Percentiles rank a stretch among this genome's conserved stretches.
phyloP scores from a whole-genome alignment of 2,329 filamentous ascomycete species.

The Diaporthe ampelina region DNA sequence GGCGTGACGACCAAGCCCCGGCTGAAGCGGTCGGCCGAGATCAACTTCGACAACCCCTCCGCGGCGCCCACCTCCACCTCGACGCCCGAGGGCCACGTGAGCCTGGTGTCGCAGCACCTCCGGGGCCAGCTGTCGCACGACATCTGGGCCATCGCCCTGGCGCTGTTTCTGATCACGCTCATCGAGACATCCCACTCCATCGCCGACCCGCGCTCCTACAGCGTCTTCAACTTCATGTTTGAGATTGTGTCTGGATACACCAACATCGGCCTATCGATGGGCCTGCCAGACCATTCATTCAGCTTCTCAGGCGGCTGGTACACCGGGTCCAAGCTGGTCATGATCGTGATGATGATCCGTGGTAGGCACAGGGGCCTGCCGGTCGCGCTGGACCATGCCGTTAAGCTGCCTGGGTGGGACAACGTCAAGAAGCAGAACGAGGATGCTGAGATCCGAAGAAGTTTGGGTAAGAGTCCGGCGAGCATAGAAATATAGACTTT shows the following conservation, averaged over 20 bases:
- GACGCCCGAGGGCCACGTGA: slow-evolving; percentile 42
- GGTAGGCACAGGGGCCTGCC: slow-evolving; percentile 69
- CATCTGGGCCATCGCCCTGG: slow-evolving; percentile 75
- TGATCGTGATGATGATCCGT: slow-evolving; percentile 54
- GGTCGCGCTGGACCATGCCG: slow-evolving; percentile 67
- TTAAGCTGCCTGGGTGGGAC: slow-evolving; percentile 56
- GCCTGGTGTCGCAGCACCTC: slow-evolving; percentile 61
- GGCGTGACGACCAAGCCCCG: slow-evolving; percentile 40
- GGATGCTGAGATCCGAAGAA: slow-evolving; percentile 39
- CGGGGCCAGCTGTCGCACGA: slow-evolving; percentile 77
- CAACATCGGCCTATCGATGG: slow-evolving; percentile 37
- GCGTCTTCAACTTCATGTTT: slow-evolving; percentile 72
- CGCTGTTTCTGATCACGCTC: slow-evolving; percentile 70
- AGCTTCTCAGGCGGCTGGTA: slow-evolving; percentile 40
- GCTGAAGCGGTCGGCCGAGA: slow-evolving; percentile 34
- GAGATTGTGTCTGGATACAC: slow-evolving; percentile 59
- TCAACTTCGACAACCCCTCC: slow-evolving; percentile 37
- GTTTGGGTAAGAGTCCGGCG: slow-evolving; percentile 23
- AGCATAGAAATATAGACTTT: slow-evolving; percentile 20
- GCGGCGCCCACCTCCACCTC: slow-evolving; percentile 23
- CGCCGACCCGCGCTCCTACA: slow-evolving; percentile 64
- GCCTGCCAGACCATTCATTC: slow-evolving; percentile 33
- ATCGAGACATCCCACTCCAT: slow-evolving; percentile 71
- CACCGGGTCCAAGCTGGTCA: slow-evolving; percentile 38
- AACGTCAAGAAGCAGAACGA: slow-evolving; percentile 47